phyloP scores from a whole-genome alignment of 768 basidiomycete genomes.

The Crepidotus variabilis region DNA sequence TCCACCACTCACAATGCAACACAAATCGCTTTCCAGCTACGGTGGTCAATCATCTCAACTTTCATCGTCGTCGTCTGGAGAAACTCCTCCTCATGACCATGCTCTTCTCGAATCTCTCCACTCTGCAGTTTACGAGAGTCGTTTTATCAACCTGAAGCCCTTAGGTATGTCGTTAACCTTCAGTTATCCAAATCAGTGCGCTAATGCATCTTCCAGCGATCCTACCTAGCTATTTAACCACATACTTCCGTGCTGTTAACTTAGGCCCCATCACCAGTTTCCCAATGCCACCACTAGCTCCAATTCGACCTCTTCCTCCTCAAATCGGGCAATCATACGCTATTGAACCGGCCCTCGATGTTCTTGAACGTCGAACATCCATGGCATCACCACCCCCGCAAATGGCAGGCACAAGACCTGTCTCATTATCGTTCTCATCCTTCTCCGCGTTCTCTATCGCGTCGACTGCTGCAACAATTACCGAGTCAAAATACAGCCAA shows the following conservation, averaged over 20 bases:
- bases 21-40: conserved; percentile 11
- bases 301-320: conserved; percentile 51
- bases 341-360: conserved; percentile 31
- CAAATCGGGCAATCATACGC: conserved; percentile 38
- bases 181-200: neutral
- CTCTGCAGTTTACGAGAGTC: conserved; percentile 61
- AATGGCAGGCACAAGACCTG: conserved; percentile 29
- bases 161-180: conserved; percentile 42
- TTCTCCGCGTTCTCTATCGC: conserved; percentile 34
- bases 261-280: conserved; percentile 59
- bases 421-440: conserved; percentile 53
- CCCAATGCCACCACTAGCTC: conserved; percentile 68
- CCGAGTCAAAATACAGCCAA: conserved; percentile 10
- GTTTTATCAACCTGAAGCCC: conserved; percentile 70
- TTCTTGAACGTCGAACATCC: conserved; percentile 29
- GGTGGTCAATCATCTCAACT: conserved; percentile 8
- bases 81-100: conserved; percentile 55
- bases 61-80: conserved; percentile 4
- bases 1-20: conserved; percentile 36
- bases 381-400: conserved; percentile 32
- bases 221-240: conserved; percentile 65
- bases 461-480: conserved; percentile 14
- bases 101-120: conserved; percentile 65
- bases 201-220: conserved; percentile 39
- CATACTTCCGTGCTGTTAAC: conserved; percentile 64